A percentile compares a stretch with the other conserved stretches of the same genome.
These are phyloP conservation scores for Psilocybe azurescens DNA, from an alignment of 768 basidiomycete species.

Conservation along the genomic window DNA sequence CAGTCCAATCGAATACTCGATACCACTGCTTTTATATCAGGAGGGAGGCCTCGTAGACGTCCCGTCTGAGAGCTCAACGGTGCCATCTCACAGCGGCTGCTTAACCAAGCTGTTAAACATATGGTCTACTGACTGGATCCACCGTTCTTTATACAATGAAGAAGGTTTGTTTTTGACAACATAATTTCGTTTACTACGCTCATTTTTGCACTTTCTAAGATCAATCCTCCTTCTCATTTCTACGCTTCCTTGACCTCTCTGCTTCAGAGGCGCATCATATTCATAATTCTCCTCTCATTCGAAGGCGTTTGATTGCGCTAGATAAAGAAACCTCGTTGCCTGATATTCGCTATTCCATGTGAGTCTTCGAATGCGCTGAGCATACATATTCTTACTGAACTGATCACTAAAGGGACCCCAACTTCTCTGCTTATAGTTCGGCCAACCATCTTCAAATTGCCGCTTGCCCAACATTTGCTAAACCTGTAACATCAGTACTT, in stretches of 20 bases:
- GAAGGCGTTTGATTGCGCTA: slow-evolving; percentile 53
- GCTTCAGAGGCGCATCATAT: slow-evolving; percentile 70
- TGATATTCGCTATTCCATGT: slow-evolving; percentile 53
- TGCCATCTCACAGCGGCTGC: slow-evolving; percentile 56
- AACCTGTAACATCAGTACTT: slow-evolving; percentile 44
- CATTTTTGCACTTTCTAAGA: slow-evolving; percentile 18
- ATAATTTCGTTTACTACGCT: not conserved
- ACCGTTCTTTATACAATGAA: slow-evolving; percentile 63
- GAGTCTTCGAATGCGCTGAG: slow-evolving; percentile 15
- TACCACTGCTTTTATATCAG: slow-evolving; percentile 79
- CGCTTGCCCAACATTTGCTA: slow-evolving; percentile 30
- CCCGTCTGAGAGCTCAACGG: slow-evolving; percentile 57
- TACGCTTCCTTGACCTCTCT: slow-evolving; percentile 67
- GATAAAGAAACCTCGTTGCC: slow-evolving; percentile 46
- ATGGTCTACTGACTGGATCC: slow-evolving; percentile 87
- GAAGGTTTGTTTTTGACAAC: slow-evolving; percentile 49
- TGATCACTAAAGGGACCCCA: slow-evolving; percentile 48
- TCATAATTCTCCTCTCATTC: slow-evolving; percentile 64
- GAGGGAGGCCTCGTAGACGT: slow-evolving; percentile 77
- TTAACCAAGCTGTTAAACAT: slow-evolving; percentile 82
- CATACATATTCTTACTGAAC: not conserved
- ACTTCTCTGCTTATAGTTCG: slow-evolving; percentile 48
- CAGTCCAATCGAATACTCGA: slow-evolving; percentile 80
- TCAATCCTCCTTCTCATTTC: slow-evolving; percentile 77
- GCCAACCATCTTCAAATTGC: slow-evolving; percentile 42